phyloP scores from a whole-genome alignment of 2,329 filamentous ascomycete species.

The Pseudogymnoascus sp. region DNA sequence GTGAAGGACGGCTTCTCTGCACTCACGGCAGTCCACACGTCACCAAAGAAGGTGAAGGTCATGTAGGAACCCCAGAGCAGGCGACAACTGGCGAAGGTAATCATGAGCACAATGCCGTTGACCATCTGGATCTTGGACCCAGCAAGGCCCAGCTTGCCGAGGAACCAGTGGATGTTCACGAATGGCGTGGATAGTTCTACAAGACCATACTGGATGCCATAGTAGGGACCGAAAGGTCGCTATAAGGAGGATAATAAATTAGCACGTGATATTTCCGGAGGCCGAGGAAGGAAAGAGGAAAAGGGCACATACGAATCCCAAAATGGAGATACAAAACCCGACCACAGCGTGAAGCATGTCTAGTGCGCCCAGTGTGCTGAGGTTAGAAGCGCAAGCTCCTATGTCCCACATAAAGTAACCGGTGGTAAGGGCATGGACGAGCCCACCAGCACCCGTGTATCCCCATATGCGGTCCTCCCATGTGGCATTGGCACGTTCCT shows the following conservation, averaged over 20 bases:
- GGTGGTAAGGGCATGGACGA: slow-evolving; percentile 66
- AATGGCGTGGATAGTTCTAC: slow-evolving; percentile 81
- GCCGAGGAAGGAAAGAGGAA: background rate
- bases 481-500: slow-evolving; percentile 57
- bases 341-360: slow-evolving; percentile 56
- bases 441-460: slow-evolving; percentile 63
- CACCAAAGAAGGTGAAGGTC: slow-evolving; percentile 58
- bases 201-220: slow-evolving; percentile 70
- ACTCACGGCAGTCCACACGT: slow-evolving; percentile 47
- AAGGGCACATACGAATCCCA: slow-evolving; percentile 63
- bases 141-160: slow-evolving; percentile 74
- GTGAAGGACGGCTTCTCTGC: slow-evolving; percentile 37
- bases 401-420: slow-evolving; percentile 81
- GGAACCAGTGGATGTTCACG: slow-evolving; percentile 84
- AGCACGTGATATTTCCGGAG: background rate
- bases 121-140: slow-evolving; percentile 67
- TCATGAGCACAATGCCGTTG: slow-evolving; percentile 65
- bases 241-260: slow-evolving; percentile 30
- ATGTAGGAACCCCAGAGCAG: slow-evolving; percentile 71
- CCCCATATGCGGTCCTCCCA: slow-evolving; percentile 65
- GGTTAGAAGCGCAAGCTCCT: slow-evolving; percentile 54
- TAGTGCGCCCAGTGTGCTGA: slow-evolving; percentile 70
- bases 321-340: slow-evolving; percentile 52
- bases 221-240: slow-evolving; percentile 78
- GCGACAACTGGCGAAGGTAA: slow-evolving; percentile 67